A percentile compares a stretch with the other conserved stretches of the same genome.
These are phyloP conservation scores for Vitis hybrid DNA, from an alignment of 177 flowering plant species.

Conservation along the genomic window DNA sequence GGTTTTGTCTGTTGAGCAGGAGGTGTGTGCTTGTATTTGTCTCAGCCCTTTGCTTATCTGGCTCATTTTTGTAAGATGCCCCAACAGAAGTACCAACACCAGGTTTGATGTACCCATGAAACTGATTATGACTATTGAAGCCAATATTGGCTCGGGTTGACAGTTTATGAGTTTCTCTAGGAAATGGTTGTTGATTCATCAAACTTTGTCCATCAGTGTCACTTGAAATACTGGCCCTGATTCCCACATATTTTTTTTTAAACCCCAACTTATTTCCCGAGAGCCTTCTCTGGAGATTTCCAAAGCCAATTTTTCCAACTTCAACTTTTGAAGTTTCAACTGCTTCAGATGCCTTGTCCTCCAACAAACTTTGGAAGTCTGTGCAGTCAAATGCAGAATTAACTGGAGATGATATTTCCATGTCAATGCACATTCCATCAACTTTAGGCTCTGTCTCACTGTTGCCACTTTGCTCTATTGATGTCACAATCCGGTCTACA, in stretches of 20 bases:
- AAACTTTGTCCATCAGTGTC: not conserved
- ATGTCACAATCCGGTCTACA: not conserved
- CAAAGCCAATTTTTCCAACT: not conserved
- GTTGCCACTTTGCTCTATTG: not conserved
- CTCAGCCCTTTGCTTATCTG: too few species aligned
- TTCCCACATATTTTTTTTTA: not conserved
- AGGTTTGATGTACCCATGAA: too few species aligned
- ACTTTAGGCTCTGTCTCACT: not conserved
- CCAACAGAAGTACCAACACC: too few species aligned
- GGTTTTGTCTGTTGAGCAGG: too few species aligned
- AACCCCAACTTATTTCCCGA: not conserved
- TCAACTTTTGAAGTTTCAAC: not conserved
- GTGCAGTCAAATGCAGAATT: not conserved
- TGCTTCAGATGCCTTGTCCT: not conserved
- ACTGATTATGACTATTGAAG: too few species aligned
- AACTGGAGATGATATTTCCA: not conserved
- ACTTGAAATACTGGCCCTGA: not conserved
- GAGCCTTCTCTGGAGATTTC: not conserved
- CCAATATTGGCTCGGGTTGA: too few species aligned
- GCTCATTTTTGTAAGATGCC: too few species aligned
- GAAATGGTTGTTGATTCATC: not conserved
- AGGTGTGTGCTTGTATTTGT: too few species aligned
- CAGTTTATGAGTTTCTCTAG: too few species aligned
- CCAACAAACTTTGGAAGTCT: slow-evolving; percentile 1
- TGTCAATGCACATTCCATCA: not conserved